These are phyloP conservation scores for Trichoderma harzianum DNA, from an alignment of 2,329 filamentous ascomycete genomes.

Conservation along the genomic window DNA sequence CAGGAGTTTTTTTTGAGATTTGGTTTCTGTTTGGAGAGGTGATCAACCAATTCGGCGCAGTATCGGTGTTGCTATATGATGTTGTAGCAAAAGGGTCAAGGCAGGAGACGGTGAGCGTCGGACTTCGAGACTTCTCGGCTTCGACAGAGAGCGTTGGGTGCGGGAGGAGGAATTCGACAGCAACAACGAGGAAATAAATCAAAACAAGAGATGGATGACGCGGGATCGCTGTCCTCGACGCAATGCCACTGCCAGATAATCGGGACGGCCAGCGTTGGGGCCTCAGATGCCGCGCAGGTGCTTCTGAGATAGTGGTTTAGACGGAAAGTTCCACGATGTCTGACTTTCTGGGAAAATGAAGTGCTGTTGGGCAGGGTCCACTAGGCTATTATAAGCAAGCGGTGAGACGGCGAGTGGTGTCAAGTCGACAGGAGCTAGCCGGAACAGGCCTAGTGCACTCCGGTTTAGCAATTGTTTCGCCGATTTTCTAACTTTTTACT, in stretches of 20 bases:
- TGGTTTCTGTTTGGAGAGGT: not conserved
- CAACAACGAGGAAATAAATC: not conserved
- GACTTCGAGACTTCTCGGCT: slow-evolving; percentile 15
- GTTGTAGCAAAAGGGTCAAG: not conserved
- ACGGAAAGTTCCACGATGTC: slow-evolving; percentile 7
- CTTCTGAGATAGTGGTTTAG: not conserved
- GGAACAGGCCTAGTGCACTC: not conserved
- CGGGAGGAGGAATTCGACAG: not conserved
- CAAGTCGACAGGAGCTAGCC: not conserved
- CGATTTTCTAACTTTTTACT: slow-evolving; percentile 2
- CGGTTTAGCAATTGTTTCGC: not conserved
- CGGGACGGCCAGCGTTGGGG: not conserved
- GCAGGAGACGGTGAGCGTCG: slow-evolving; percentile 2
- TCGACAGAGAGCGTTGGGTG: not conserved
- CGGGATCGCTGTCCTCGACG: not conserved
- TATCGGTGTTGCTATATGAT: not conserved
- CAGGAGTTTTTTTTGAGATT: not conserved
- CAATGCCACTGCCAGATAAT: not conserved
- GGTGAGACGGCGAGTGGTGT: not conserved
- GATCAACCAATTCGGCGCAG: not conserved
- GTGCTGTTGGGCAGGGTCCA: not conserved
- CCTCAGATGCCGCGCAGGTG: not conserved
- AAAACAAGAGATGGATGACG: not conserved
- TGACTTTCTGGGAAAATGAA: slow-evolving; percentile 9
- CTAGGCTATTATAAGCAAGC: slow-evolving; percentile 3